Base-by-base conservation (phyloP, 345 rosid genomes). In the Aquilaria sinensis region DNA sequence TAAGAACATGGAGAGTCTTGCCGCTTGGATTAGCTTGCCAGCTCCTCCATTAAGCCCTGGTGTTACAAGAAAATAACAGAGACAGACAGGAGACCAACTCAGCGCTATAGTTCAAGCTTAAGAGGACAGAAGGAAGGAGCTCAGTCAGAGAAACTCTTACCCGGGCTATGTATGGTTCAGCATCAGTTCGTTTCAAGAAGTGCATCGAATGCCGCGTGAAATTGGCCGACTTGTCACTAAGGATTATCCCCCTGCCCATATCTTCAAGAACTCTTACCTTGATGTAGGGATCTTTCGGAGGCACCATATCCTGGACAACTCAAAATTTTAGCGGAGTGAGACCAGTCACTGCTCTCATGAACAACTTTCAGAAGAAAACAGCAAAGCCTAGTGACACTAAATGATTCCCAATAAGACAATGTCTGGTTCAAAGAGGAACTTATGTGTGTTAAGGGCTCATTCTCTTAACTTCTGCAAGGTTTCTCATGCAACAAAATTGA, bases 41-140 rank as follows among this genome's bases (percentile, higher is more conserved):
- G 83, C 80, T 88, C 97, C 75, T 88, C 96, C 97, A 90, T 90
- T 79, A 86, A 70, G 14, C 98, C 98, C 96, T 93, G 84, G 75
- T 65, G 56, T 68, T 67, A 47, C 23, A 67, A 71, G 51, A 53
- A 64, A 66, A 55, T 23, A 23, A 23, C 23, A 23, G 23, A 23
- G 23, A 23, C 23, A 23, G 23, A 23, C 10, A 29, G 37, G 23
- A 30, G 32, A 50, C 12, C 23, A 13, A 23, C 12, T 1, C 2
- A 37, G 43, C 43, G 23, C 23, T 23, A 37, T 3, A 37, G 8
- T 37, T 9, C 43, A 37, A 37, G 8, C 5, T 37, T 9, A 37
- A 37, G 37, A 15, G 43, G 43, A 5, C 43, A 37, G 8, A 37
- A 67, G 12, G 43, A 23, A 23, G 15, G 12, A 56, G 51, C 14